These are phyloP conservation scores for Zasmidium citrigriseum DNA, from an alignment of 2,329 filamentous ascomycete genomes.

Conservation along the genomic window DNA sequence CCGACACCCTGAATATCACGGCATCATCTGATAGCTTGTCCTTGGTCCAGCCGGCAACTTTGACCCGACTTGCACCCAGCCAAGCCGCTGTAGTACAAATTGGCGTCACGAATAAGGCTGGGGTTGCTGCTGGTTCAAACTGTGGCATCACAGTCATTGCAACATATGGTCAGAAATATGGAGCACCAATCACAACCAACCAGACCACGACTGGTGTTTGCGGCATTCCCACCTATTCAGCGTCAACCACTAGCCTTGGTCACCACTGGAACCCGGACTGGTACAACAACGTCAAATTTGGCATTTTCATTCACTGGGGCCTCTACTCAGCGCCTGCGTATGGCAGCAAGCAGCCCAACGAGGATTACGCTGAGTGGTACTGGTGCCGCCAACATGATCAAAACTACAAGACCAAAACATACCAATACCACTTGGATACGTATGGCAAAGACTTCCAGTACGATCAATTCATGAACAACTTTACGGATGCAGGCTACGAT, in stretches of 20 bases:
- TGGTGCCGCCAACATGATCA: conserved; percentile 12
- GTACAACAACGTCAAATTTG: conserved; percentile 14
- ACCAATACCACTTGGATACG: too few relatives aligned
- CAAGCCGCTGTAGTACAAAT: background rate
- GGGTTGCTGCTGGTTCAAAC: conserved; percentile 1
- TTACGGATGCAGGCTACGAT: conserved; percentile 13
- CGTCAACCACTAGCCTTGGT: conserved; percentile 3
- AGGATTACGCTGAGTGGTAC: conserved; percentile 23
- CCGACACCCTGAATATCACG: too few relatives aligned
- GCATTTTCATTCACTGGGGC: conserved; percentile 21
- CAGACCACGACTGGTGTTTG: conserved; percentile 1
- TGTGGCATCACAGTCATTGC: conserved; percentile 1
- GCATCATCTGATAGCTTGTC: too few relatives aligned
- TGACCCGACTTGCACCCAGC: too few relatives aligned
- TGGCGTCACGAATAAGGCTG: conserved; percentile 1
- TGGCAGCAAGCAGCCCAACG: conserved; percentile 8
- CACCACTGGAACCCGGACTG: conserved; percentile 12
- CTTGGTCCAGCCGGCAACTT: too few relatives aligned
- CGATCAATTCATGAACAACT: conserved; percentile 15
- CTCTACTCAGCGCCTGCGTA: conserved; percentile 13
- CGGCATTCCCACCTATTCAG: conserved; percentile 6
- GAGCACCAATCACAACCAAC: background rate
- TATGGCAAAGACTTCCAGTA: too few relatives aligned
- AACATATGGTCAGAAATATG: conserved; percentile 2
- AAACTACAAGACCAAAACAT: conserved; percentile 6